These are phyloP conservation scores for Tetracentron sinense DNA, from an alignment of 164 flowering plant genomes.

Conservation along the genomic window DNA sequence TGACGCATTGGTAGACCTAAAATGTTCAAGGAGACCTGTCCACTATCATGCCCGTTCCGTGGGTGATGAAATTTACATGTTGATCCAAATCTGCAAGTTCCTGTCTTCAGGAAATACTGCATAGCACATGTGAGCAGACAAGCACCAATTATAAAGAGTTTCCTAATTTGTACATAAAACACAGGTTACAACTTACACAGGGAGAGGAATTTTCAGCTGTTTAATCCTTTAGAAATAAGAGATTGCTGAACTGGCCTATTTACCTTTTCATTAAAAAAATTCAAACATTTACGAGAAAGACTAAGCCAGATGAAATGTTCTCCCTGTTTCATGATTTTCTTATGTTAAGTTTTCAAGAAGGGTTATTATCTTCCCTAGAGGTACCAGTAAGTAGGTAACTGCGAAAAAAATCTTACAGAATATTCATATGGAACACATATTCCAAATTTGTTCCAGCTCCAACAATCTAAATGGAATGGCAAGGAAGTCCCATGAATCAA, in stretches of 20 bases:
- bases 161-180: neutral
- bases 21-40: slow-evolving; percentile 36
- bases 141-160: neutral
- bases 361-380: neutral
- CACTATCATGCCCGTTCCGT: slow-evolving; percentile 43
- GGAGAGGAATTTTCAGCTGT: neutral
- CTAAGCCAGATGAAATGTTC: neutral
- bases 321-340: neutral
- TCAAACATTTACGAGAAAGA: neutral
- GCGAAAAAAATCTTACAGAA: too few species aligned
- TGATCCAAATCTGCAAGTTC: slow-evolving; percentile 50
- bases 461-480: neutral
- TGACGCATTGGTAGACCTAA: slow-evolving; percentile 49
- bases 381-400: too few species aligned
- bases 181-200: neutral
- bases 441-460: neutral
- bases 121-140: slow-evolving; percentile 3
- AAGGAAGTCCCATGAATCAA: neutral
- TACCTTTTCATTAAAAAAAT: neutral
- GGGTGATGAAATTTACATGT: slow-evolving; percentile 61
- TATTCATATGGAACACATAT: neutral
- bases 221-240: neutral
- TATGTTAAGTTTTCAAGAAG: neutral
- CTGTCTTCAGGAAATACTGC: slow-evolving; percentile 55
- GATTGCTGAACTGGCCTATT: neutral